Percentiles rank a stretch among this genome's conserved stretches.
These are phyloP conservation scores for Pythium sp. DNA, from an alignment of 352 stramenopile genomes.

Conservation along the genomic window DNA sequence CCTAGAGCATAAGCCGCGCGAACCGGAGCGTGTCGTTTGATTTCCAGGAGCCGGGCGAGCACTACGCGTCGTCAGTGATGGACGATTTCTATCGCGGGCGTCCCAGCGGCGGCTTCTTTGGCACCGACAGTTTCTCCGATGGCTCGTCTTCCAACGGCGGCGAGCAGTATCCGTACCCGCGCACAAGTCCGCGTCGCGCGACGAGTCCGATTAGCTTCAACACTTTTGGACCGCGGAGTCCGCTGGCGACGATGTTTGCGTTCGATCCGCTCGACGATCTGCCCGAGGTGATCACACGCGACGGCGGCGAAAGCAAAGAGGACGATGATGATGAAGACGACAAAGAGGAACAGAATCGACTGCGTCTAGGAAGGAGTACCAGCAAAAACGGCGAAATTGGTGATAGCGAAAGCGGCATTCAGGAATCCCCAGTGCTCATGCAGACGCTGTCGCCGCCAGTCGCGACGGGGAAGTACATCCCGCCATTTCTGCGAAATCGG, in stretches of 20 bases:
- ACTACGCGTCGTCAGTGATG: slow-evolving; percentile 29
- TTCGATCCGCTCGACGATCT: slow-evolving; percentile 76
- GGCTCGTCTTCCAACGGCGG: slow-evolving; percentile 32
- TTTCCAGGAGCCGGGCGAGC: slow-evolving; percentile 55
- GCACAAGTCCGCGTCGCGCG: slow-evolving; percentile 47
- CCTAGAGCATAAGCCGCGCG: slow-evolving; percentile 62
- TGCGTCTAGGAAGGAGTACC: neutral
- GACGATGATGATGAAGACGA: slow-evolving; percentile 17
- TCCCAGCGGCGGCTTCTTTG: slow-evolving; percentile 38
- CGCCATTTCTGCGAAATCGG: slow-evolving; percentile 69
- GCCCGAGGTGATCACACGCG: slow-evolving; percentile 27
- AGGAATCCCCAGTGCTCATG: slow-evolving; percentile 33
- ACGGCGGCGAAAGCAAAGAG: slow-evolving; percentile 20
- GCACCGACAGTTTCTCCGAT: slow-evolving; percentile 55
- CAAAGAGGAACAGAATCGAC: neutral
- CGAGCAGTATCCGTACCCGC: slow-evolving; percentile 20
- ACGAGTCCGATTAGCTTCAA: slow-evolving; percentile 61
- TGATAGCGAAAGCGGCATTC: slow-evolving; percentile 5
- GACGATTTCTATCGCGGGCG: slow-evolving; percentile 59
- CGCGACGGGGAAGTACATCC: slow-evolving; percentile 66
- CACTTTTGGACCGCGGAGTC: slow-evolving; percentile 63
- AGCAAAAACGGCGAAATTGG: slow-evolving; percentile 2
- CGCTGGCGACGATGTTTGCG: slow-evolving; percentile 61
- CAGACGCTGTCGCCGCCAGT: slow-evolving; percentile 57
- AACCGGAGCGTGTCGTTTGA: slow-evolving; percentile 80